A percentile compares a stretch with the other conserved stretches of the same genome.
Conservation (phyloP, 305 asterid genomes). For the Fraxinus floribunda region DNA sequence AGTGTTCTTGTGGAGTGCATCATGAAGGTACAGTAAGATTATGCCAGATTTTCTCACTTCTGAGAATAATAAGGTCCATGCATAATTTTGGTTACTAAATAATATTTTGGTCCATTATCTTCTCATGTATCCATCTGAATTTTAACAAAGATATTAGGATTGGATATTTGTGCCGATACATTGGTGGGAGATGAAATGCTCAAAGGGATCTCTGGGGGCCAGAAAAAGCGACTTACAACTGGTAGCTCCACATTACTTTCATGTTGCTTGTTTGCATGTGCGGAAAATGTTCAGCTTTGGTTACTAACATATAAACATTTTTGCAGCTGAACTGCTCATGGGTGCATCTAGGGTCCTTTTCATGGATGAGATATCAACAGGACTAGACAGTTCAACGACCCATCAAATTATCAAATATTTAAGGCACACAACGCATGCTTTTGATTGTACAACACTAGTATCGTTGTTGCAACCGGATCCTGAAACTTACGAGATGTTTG, state of each 20-base stretch:
- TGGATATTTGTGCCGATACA: conserved; percentile 80
- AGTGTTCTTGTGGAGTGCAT: conserved; percentile 70
- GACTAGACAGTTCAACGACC: too few relatives aligned
- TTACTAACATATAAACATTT: conserved; percentile 36
- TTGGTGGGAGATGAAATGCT: conserved; percentile 85
- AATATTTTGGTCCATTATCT: background rate
- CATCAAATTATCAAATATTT: too few relatives aligned
- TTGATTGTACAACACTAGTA: conserved; percentile 62
- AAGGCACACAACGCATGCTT: conserved; percentile 50
- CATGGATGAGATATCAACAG: too few relatives aligned
- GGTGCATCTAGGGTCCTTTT: too few relatives aligned
- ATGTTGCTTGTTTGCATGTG: conserved; percentile 23
- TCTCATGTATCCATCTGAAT: conserved; percentile 36
- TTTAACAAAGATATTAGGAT: conserved; percentile 68
- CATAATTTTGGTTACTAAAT: background rate
- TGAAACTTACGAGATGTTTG: conserved; percentile 71
- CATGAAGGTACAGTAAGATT: conserved; percentile 58
- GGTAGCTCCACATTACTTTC: conserved; percentile 41
- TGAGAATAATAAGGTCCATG: conserved; percentile 15
- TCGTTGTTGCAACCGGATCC: conserved; percentile 84
- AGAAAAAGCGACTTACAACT: conserved; percentile 71
- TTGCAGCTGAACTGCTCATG: conserved; percentile 69
- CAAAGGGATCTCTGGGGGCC: conserved; percentile 85
- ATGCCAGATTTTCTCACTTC: conserved; percentile 14
- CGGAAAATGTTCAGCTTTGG: conserved; percentile 20